phyloP scores from a whole-genome alignment of 2,329 filamentous ascomycete species.

The Aspergillus sp. region DNA sequence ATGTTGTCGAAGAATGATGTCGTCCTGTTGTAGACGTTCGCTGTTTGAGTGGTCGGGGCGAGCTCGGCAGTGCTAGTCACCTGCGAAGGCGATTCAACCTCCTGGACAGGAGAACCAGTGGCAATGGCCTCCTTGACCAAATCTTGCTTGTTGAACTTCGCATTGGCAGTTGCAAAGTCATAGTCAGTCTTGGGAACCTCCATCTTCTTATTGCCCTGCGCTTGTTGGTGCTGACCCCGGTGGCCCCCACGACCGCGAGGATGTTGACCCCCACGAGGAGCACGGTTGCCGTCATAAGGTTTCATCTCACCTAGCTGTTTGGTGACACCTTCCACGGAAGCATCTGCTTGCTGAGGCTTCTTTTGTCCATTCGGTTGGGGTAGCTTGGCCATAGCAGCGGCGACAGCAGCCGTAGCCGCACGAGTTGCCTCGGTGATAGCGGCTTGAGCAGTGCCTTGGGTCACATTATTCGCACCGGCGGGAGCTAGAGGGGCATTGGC shows the following conservation, averaged over 20 bases:
- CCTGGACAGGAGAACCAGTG: constrained; percentile 65
- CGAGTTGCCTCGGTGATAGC: constrained; percentile 49
- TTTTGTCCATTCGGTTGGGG: constrained; percentile 39
- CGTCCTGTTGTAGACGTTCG: constrained; percentile 74
- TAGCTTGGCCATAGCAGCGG: constrained; percentile 53
- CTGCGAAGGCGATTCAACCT: constrained; percentile 49
- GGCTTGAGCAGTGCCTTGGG: constrained; percentile 32
- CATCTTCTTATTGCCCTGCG: constrained; percentile 62
- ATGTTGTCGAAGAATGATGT: constrained; percentile 98
- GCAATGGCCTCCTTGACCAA: constrained; percentile 86
- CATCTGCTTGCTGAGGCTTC: constrained; percentile 32
- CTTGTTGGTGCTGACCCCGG: constrained; percentile 44
- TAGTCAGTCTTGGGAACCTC: constrained; percentile 90
- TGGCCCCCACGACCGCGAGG: constrained; percentile 47
- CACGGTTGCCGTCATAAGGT: constrained; percentile 40
- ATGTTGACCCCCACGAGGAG: constrained; percentile 39
- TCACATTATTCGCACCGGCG: constrained; percentile 24
- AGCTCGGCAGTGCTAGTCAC: constrained; percentile 41
- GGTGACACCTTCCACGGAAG: constrained; percentile 43
- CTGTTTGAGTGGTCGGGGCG: constrained; percentile 34
- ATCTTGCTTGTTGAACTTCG: constrained; percentile 86
- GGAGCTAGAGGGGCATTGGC: constrained; percentile 28
- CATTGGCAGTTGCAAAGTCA: constrained; percentile 83
- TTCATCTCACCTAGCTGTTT: constrained; percentile 49
- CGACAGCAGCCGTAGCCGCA: constrained; percentile 52